Conservation (phyloP, 2,329 filamentous ascomycete species). For the Fulvia fulva region DNA sequence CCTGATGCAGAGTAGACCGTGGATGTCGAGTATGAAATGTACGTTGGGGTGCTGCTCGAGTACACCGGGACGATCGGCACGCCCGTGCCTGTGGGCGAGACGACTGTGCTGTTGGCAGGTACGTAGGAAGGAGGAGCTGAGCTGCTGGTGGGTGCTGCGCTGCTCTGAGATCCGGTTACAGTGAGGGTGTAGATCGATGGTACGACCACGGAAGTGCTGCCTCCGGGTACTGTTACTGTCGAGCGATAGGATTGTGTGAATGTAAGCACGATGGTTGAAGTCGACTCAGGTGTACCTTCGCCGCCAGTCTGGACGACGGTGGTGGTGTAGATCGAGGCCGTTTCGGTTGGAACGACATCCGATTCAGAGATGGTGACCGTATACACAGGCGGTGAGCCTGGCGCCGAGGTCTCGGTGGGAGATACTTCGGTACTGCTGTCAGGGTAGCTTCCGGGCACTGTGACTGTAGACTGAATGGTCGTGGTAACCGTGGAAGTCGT, state of each 20-base stretch:
- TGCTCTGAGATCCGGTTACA: not conserved
- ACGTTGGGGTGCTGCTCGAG: slow-evolving; percentile 15
- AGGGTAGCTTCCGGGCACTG: slow-evolving; percentile 2
- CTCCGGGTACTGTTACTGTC: not conserved
- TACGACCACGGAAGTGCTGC: not conserved
- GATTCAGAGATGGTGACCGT: slow-evolving; percentile 15
- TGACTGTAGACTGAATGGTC: slow-evolving; percentile 13
- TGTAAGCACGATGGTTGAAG: not conserved
- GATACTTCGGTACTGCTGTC: slow-evolving; percentile 10
- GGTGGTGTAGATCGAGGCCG: slow-evolving; percentile 9
- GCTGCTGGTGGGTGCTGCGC: not conserved
- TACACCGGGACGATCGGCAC: not conserved
- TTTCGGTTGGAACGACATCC: not conserved
- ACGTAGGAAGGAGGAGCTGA: not conserved
- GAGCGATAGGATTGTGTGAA: not conserved
- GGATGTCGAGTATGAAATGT: slow-evolving; percentile 33
- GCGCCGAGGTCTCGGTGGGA: slow-evolving; percentile 6
- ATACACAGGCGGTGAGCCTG: slow-evolving; percentile 4
- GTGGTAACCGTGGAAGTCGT: slow-evolving; percentile 18
- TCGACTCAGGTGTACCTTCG: not conserved
- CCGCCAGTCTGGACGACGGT: slow-evolving; percentile 10
- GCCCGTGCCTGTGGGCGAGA: slow-evolving; percentile 4
- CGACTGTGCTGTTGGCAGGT: slow-evolving; percentile 4
- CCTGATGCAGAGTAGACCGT: slow-evolving; percentile 41
- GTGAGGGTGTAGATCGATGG: slow-evolving; percentile 3